Evolutionary conservation across 352 stramenopile species (phyloP), one percentile per base, ranked within the genome.

Genomic region (Elongisporangium undulatum): DNA sequence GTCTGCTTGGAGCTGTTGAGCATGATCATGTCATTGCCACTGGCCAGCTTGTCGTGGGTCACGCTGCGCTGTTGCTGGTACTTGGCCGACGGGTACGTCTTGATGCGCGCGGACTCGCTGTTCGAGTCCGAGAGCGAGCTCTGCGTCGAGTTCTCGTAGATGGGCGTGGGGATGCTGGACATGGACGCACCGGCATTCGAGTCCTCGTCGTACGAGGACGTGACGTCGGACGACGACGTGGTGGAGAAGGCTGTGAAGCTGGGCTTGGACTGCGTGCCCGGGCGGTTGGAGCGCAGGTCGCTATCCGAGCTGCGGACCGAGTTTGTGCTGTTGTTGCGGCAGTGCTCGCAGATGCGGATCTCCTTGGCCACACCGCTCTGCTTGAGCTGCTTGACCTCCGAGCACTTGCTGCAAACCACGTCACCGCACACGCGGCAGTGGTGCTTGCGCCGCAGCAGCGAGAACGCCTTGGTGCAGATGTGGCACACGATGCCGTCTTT

Each of bases 341-440:
- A 94, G 63, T 86, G 73, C 13, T 72, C 67, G 63, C 85, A 94
- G n/a, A 94, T 64, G 51, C 85, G 83, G 49, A 94, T 72, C 34
- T 94, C 85, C 58, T 84, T 87, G 59, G 77, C 89, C 9, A 82
- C 39, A 34, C 69, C 83, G 22, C 73, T 65, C 45, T 92, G 79
- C 17, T 83, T 82, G 12, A 94, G 56, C 7, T 63, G 88, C 63
- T 90, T 91, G 48, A 92, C 79, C 58, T 94, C 80, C 1, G 80
- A 92, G 63, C 86, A 95, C 53, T 86, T 92, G 73, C 77, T 89
- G 62, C 86, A 95, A 9, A 93, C 81, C 13, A 95, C 82, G 54
- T 95, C 86, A 34, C 84, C 86, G 54, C 86, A 95, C 1, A 95
- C 72, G 41, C 84, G 80, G 63, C 86, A 95, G 66, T 95, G 86